Percentiles rank a stretch among this genome's conserved stretches.
Evolutionary conservation across 139 green algal genomes (phyloP).

Genomic region (Mesotaenium endlicherianum): DNA sequence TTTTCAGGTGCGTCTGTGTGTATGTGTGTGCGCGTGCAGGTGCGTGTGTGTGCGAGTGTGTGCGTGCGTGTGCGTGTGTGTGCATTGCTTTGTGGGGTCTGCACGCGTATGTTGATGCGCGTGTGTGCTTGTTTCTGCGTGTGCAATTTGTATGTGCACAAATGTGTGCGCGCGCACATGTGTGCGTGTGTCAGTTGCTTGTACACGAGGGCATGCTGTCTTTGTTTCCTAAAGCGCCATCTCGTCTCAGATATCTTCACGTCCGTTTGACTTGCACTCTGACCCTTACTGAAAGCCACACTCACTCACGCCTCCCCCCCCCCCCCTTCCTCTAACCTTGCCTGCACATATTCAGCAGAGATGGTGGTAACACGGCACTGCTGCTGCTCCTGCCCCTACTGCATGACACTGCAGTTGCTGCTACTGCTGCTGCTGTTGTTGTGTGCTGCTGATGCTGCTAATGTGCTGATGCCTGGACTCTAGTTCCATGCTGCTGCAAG

Average conservation of each 20-base stretch:
- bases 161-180: conserved; percentile 90
- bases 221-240: no score
- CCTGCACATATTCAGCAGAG: not conserved
- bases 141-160: conserved; percentile 60
- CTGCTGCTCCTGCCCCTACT: no score
- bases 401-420: not conserved
- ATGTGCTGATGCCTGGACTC: no score
- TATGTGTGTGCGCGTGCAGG: not conserved
- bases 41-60: conserved; percentile 66
- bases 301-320: not conserved
- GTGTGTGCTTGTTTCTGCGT: not conserved
- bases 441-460: no score
- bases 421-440: no score
- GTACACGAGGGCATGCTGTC: conserved; percentile 71
- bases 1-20: no score
- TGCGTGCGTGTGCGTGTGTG: conserved; percentile 73
- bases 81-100: not conserved
- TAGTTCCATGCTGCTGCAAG: not conserved
- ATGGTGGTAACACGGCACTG: no score
- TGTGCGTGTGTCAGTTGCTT: conserved; percentile 87
- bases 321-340: not conserved
- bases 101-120: not conserved
- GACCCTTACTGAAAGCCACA: not conserved
- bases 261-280: not conserved
- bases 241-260: no score